Evolutionary conservation across 75 land plant species (phyloP), one percentile per base, ranked within the genome.

Genomic region (Azolla pinnata): DNA sequence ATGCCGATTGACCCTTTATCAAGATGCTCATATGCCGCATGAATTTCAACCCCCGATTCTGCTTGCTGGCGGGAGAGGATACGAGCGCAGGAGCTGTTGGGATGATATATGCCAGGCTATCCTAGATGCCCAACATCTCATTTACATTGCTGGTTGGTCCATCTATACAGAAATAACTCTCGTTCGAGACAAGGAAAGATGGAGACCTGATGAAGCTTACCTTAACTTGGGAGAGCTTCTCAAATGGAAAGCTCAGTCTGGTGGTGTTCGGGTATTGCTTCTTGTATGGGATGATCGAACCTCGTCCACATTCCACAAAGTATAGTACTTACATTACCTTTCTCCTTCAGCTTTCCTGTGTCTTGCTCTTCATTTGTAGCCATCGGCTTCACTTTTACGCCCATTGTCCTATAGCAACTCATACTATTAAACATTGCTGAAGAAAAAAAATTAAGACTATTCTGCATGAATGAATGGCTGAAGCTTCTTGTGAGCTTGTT

Each of bases 71-170:
- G 83, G 88, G 9, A 52, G 26, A 31, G 5, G 58, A 29, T 83
- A 49, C 60, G 51, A 77, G 48, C 83, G 81, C 9, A 57, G 56
- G 30, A 75, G 65, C 28, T 83, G 92, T 59, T 90, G 97, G 97
- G 85, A 87, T 19, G 97, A 90, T 14, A 76, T 90, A 2, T 90
- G 91, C 51, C 71, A 74, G 48, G 87, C 92, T 2, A 84, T 87
- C 16, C 40, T 83, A 62, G 85, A 87, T 56, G 92, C 97, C 20
- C 92, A 80, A 57, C 87, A 86, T 50, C 44, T 90, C 54, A 76
- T 90, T 34, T 90, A 90, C 42, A 77, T 90, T 14, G 61, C 79
- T n/a, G 96, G 96, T 8, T 90, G 96, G 96, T 90, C 96, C 1
- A 66, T 90, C 10, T 81, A 68, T 56, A 68, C 75, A 27, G 70